phyloP scores from a whole-genome alignment of 306 rosid species.

The Betula pendula region DNA sequence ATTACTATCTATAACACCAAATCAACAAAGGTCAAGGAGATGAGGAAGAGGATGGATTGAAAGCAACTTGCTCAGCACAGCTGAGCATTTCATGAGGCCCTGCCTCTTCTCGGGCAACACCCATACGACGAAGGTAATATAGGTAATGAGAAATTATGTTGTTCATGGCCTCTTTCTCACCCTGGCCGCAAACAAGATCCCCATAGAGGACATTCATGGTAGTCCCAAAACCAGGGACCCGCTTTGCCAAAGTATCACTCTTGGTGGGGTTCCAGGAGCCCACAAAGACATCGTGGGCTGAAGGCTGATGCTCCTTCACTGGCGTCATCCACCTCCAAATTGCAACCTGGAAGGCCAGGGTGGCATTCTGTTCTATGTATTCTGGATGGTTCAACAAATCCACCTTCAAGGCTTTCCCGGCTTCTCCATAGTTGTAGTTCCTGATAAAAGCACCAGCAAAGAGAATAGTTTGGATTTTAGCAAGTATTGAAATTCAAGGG shows the following conservation, averaged over 20 bases:
- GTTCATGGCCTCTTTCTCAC: slow-evolving; percentile 81
- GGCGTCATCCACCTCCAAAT: slow-evolving; percentile 89
- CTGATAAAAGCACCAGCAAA: slow-evolving; percentile 33
- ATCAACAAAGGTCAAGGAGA: slow-evolving; percentile 43
- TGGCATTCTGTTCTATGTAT: slow-evolving; percentile 90
- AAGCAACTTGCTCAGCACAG: slow-evolving; percentile 75
- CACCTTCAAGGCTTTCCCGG: slow-evolving; percentile 72
- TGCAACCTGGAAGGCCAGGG: slow-evolving; percentile 89
- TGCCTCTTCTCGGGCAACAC: slow-evolving; percentile 67
- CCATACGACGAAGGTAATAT: slow-evolving; percentile 78
- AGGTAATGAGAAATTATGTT: slow-evolving; percentile 68
- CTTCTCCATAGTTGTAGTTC: slow-evolving; percentile 86
- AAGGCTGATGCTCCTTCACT: slow-evolving; percentile 71
- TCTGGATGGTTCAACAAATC: slow-evolving; percentile 84
- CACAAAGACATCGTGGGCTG: slow-evolving; percentile 74
- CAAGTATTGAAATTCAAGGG: too few species aligned
- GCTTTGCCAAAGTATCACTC: slow-evolving; percentile 71
- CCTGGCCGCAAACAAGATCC: slow-evolving; percentile 70
- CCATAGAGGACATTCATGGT: slow-evolving; percentile 96
- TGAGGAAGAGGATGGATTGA: slow-evolving; percentile 49
- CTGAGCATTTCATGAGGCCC: slow-evolving; percentile 64
- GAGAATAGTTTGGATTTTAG: too few species aligned
- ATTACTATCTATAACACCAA: not conserved
- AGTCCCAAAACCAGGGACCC: slow-evolving; percentile 83
- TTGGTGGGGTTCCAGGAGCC: slow-evolving; percentile 91